Conservation (phyloP, 2,329 filamentous ascomycete genomes). For the Cadophora luteo-olivacea region DNA sequence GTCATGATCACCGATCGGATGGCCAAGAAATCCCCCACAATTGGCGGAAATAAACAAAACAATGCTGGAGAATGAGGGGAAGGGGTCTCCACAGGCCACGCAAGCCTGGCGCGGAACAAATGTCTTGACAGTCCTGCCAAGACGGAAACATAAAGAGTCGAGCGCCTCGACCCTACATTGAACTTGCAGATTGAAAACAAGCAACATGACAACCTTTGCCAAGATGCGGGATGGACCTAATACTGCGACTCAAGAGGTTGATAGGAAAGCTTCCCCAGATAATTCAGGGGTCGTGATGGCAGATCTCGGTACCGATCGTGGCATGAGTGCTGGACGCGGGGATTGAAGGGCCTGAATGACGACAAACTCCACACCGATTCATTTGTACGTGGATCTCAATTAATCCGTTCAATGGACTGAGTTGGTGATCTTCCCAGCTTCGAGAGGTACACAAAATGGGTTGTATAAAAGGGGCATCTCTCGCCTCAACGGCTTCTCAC, state of each 20-base stretch:
- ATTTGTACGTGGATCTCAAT: background rate
- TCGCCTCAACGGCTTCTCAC: background rate
- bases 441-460: background rate
- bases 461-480: background rate
- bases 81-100: background rate
- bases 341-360: background rate
- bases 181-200: background rate
- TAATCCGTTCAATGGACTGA: background rate
- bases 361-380: background rate
- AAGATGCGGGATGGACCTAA: background rate
- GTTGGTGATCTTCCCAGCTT: background rate
- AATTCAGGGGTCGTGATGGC: background rate
- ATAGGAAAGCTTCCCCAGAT: background rate
- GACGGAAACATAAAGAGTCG: background rate
- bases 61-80: background rate
- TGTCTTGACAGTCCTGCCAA: background rate
- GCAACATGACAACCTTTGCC: background rate
- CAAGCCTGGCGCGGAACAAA: background rate
- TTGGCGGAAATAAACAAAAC: background rate
- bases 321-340: background rate
- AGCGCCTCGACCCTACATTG: background rate
- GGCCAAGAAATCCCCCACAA: background rate
- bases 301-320: background rate
- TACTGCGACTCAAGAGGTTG: background rate
- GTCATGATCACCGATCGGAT: background rate